Evolutionary conservation across 441 rosid species (phyloP).

Genomic region (California macrophylla): DNA sequence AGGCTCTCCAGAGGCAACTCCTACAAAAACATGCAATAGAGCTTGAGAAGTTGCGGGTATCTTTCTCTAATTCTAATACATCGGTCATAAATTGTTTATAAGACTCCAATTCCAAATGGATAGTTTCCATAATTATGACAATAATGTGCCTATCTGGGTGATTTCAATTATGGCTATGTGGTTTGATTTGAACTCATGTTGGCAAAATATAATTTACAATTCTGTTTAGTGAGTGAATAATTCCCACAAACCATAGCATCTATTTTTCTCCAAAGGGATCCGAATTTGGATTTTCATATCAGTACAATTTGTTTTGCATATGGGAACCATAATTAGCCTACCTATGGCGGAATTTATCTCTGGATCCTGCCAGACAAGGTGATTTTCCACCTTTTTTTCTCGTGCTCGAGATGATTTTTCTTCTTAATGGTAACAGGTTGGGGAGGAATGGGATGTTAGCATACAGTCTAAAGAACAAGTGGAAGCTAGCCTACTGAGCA

Average conservation of each 20-base stretch:
- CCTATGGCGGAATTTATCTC: background rate
- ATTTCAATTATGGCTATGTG: too few species aligned
- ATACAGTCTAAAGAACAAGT: constrained; percentile 52
- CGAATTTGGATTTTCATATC: background rate
- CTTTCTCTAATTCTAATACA: background rate
- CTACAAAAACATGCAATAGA: constrained; percentile 79
- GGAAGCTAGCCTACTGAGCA: constrained; percentile 44
- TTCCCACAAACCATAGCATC: too few species aligned
- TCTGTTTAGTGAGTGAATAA: too few species aligned
- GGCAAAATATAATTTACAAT: too few species aligned
- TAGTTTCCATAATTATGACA: too few species aligned
- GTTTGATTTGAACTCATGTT: too few species aligned
- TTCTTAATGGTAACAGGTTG: constrained; percentile 32
- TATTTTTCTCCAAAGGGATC: too few species aligned
- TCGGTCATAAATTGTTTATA: background rate
- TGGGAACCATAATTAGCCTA: background rate
- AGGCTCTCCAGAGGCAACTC: constrained; percentile 70
- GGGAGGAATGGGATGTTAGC: constrained; percentile 53
- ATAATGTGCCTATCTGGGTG: too few species aligned
- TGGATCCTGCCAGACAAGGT: background rate
- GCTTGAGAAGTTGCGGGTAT: constrained; percentile 51
- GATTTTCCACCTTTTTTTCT: background rate
- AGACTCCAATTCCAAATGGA: too few species aligned
- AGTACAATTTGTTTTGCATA: background rate
- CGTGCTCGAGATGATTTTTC: constrained; percentile 8